Base-by-base conservation (phyloP, 352 stramenopile species). In the Globisporangium cystogenes region DNA sequence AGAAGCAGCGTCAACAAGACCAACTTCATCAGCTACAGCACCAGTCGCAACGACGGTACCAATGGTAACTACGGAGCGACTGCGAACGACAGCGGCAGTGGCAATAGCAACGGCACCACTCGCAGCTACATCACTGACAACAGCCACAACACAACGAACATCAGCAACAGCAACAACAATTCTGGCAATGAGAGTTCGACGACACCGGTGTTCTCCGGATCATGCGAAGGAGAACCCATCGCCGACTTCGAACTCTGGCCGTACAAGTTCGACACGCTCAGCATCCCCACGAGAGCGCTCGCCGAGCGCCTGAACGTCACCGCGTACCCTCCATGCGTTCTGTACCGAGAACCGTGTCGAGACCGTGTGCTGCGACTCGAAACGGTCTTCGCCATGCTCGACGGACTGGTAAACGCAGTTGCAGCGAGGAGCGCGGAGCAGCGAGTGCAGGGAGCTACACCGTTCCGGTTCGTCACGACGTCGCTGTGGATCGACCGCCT, bases 401-500 rank as follows among this genome's bases (percentile, higher is more conserved):
- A 79, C 23, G 67, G 35, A 2, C 52, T 79, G 8, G 60, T 76
- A 15, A 33, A 48, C 7, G 47, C 53, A 5, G 54, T 65, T 4
- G 8, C 26, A 44, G n/a, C 39, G 5, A 57, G 7, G 39, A 37
- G 31, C 8, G 4, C 29, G 40, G 16, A 27, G 15, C 21, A 18
- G 52, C 7, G 4, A 36, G 2, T 5, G 26, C 26, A 44, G 35
- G 24, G 14, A 20, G 21, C 18, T 11, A 6, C 1, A 3, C 27
- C 15, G 4, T 48, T 55, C 16, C 35, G 51, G 20, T 72, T 64
- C 43, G 65, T 56, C n/a, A 70, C 66, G 1, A 58, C 62, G 15
- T 68, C 68, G 23, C 61, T 57, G 7, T 76, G 70, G 70, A 53
- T 79, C 42, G 70, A 79, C 15, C 64, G 67, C 0, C n/a, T 79